Base-by-base conservation (phyloP, 768 basidiomycete genomes). In the Fomitopsis serialis region DNA sequence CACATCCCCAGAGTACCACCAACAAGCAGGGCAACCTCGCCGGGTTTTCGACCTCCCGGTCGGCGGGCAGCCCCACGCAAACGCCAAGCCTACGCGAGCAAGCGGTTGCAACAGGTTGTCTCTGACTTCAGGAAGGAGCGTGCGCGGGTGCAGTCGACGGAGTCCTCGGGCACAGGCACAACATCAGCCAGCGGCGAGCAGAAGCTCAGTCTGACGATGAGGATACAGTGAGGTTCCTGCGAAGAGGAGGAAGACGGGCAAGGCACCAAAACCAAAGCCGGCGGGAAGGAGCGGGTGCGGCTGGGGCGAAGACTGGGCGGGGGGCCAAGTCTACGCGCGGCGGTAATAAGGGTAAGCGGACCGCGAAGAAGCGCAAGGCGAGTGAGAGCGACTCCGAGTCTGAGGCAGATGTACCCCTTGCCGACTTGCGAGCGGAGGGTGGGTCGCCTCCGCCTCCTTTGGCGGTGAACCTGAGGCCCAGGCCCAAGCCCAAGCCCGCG, bases 101-200 rank as follows among this genome's bases (percentile, higher is more conserved):
- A 92, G 69, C 81, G 94, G 8, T 70, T 97, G 54, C 90, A 96
- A 65, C 78, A 92, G 64, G 87, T 92, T 9, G 85, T 93, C n/a
- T 75, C 81, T 24, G 89, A 89, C 54, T 90, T 87, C 64, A 78
- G 89, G 52, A 86, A 82, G 63, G 67, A 72, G 54, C 68, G 66
- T 32, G 61, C 56, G 63, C 71, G 56, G 70, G 62, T 45, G 47
- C 53, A 55, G 11, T 42, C 52, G 17, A 19, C 36, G 23, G 48
- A 46, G n/a, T 44, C 58, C 0, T 23, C 52, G 6, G 42, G 45
- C 12, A 34, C 56, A 17, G 42, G 45, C 12, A 34, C 56, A 17
- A 46, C 56, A 17, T 53, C 48, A 10, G 37, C 21, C 4, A 51
- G 44, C 17, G 67, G 63, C 45, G 63, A 59, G 58, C 56, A 6